Evolutionary conservation across 2,329 filamentous ascomycete genomes (phyloP), one percentile per base, ranked within the genome.

Genomic region (Cordyceps javanica): DNA sequence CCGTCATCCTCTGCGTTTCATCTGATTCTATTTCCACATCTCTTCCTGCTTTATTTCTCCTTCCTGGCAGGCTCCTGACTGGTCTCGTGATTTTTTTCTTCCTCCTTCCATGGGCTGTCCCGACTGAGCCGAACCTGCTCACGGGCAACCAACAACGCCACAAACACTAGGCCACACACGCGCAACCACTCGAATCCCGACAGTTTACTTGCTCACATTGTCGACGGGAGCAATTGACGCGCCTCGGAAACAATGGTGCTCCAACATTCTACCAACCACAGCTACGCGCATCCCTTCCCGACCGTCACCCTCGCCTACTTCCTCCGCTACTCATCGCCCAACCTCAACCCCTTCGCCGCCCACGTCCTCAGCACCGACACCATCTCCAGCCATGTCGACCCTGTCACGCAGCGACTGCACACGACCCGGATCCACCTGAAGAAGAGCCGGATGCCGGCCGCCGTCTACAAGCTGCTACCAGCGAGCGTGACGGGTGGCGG

Each of bases 281-380:
- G 81, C 67, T 91, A 92, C 79, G 81, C 86, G 63, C 90, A 93
- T 73, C 87, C 88, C 50, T 93, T 93, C 76, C 86, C 89, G 61
- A 89, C 89, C 70, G 90, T 94, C 61, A 91, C 89, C 50, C 86
- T 94, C 71, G 90, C 90, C 75, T 94, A 91, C 80, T 94, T 93
- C 75, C 86, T 94, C 51, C 89, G 90, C 63, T 94, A 94, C 74
- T 91, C 89, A 60, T 83, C 81, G 5, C 80, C 81, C 30, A 77
- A 82, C 63, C 75, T 82, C 63, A 94, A 93, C 68, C 90, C 90
- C 7, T 92, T 93, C 75, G 87, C 86, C 63, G 85, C 82, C 62
- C 90, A 94, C 75, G 90, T 94, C 55, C 77, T 91, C 65, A 90
- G 88, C 68, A 91, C 89, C 71, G 90, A 94, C 72, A 91, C 89